phyloP scores from a whole-genome alignment of 352 stramenopile genomes.

The Peronospora belbahrii region DNA sequence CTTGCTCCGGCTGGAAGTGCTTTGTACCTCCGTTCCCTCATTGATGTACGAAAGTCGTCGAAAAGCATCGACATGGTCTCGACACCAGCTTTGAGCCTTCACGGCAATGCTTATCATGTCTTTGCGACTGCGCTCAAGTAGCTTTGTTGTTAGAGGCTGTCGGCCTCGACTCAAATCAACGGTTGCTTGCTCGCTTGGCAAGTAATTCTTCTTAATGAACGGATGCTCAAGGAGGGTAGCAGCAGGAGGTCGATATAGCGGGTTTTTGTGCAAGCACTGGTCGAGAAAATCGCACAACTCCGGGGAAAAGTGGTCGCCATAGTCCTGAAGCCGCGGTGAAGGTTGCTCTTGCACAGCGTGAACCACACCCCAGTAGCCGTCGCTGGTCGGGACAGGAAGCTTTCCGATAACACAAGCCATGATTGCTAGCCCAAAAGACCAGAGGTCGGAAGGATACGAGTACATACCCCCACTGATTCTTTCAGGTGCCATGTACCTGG shows the following conservation, averaged over 20 bases:
- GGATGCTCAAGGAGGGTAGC: slow-evolving; percentile 49
- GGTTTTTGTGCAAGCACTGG: slow-evolving; percentile 75
- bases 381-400: slow-evolving; percentile 70
- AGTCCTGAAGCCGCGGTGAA: slow-evolving; percentile 56
- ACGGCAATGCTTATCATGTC: slow-evolving; percentile 44
- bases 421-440: slow-evolving; percentile 71
- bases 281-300: slow-evolving; percentile 75
- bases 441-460: slow-evolving; percentile 81
- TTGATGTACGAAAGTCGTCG: slow-evolving; percentile 12
- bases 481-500: slow-evolving; percentile 90
- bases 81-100: slow-evolving; percentile 50
- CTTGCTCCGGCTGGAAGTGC: slow-evolving; percentile 26
- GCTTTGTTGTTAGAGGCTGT: slow-evolving; percentile 13
- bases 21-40: not conserved
- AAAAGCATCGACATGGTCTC: slow-evolving; percentile 35
- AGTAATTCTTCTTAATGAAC: slow-evolving; percentile 63
- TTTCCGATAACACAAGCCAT: slow-evolving; percentile 86
- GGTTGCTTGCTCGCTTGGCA: slow-evolving; percentile 23
- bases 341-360: slow-evolving; percentile 75
- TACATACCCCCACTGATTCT: slow-evolving; percentile 88
- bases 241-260: slow-evolving; percentile 46
- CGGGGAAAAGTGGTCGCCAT: slow-evolving; percentile 51
- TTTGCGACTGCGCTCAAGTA: slow-evolving; percentile 21
- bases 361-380: slow-evolving; percentile 88
- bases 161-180: slow-evolving; percentile 16